Conservation (phyloP, 108 stramenopile species). For the Hondaea fermentalgiana region DNA sequence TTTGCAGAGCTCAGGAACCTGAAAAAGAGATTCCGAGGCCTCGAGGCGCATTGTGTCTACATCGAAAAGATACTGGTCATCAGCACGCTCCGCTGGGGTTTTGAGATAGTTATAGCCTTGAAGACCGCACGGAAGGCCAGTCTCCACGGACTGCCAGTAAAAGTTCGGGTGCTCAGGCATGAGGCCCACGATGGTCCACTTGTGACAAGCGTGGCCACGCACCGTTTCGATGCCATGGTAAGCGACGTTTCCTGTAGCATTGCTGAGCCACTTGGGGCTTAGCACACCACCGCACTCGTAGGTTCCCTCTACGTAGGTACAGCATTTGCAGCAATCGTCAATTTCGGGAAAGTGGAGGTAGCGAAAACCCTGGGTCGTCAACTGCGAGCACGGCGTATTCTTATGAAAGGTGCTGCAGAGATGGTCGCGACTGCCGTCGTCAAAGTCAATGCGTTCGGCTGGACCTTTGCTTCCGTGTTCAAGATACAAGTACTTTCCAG, state of each 20-base stretch:
- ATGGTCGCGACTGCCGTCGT: conserved; percentile 3
- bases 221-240: neutral
- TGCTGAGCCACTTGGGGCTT: neutral
- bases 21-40: neutral
- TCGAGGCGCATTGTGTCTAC: neutral
- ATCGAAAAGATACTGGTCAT: neutral
- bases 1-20: neutral
- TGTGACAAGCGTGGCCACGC: neutral
- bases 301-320: neutral
- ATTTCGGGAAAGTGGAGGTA: neutral
- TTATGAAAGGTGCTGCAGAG: neutral
- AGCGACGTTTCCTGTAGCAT: neutral
- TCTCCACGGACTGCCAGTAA: neutral
- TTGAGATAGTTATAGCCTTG: neutral
- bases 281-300: neutral
- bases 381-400: neutral
- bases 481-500: neutral
- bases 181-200: neutral
- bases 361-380: neutral
- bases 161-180: neutral
- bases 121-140: neutral
- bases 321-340: neutral
- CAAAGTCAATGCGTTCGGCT: neutral
- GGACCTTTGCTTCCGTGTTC: neutral
- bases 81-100: neutral